Evolutionary conservation across 441 rosid genomes (phyloP), one percentile per base, ranked within the genome.

Genomic region (Erodium chrysanthum): DNA sequence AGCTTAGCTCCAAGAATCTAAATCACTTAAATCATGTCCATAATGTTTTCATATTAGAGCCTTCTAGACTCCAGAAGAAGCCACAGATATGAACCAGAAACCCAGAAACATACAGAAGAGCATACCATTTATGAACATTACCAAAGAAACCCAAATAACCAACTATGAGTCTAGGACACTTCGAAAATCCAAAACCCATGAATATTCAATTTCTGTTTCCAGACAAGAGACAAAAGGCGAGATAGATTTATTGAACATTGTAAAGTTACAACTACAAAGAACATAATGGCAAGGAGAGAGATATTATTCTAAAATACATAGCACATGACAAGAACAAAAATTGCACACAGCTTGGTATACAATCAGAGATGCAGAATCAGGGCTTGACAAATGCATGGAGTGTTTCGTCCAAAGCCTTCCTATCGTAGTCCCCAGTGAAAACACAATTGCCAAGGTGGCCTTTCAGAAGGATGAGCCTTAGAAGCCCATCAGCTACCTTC

Each of bases 401-500:
- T 10, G 97, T 91, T 42, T 89, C 96, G 12, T 88, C 94, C 29
- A 94, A 83, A n/a, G 85, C 94, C 72, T 85, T 85, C 56, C 85
- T 82, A 71, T 91, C 94, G 70, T 91, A 91, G 71, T 89, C 96
- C 11, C 97, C 96, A 0, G 99, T 87, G 83, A 94, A 91, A 27
- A 91, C 94, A 66, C 96, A 94, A 70, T 85, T 89, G 69, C 96
- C 96, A 5, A 91, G 82, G 61, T 94, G 87, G 29, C 97, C 99
- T 83, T 91, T 86, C 58, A 94, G 81, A 69, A 94, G 94, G 78
- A 94, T 89, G 66, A 94, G 96, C 85, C 96, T 84, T 68, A 91
- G 83, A 58, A 89, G 69, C 64, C 98, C 97, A 70, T 94, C 98
- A 2, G 96, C 97, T 11, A 94, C 98, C 83, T 91, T 94, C 86